phyloP scores from a whole-genome alignment of 1,284 basidiomycete species.

The Apiotrichum porosum region DNA sequence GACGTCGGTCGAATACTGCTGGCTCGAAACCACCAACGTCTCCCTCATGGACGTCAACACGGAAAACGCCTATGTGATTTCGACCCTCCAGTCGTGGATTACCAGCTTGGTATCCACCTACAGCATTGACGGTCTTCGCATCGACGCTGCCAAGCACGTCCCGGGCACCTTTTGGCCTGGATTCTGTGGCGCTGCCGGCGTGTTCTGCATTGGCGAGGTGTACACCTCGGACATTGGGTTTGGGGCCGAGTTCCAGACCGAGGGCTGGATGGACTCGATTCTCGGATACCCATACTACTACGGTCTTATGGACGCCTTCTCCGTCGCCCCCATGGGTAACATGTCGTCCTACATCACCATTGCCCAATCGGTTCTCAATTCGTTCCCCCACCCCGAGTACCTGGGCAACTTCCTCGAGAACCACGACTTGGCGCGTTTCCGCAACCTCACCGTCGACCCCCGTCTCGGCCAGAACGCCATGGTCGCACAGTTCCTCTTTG shows the following conservation, averaged over 20 bases:
- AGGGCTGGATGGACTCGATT: conserved; percentile 44
- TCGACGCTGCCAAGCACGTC: conserved; percentile 68
- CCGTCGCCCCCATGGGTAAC: conserved; percentile 55
- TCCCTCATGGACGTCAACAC: conserved; percentile 70
- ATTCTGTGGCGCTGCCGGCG: conserved; percentile 64
- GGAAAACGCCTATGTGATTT: conserved; percentile 57
- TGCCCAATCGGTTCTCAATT: conserved; percentile 57
- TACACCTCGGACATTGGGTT: conserved; percentile 55
- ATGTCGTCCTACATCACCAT: conserved; percentile 57
- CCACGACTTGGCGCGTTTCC: conserved; percentile 72
- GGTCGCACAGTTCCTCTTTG: conserved; percentile 62
- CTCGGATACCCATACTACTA: conserved; percentile 63
- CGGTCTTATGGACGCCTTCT: conserved; percentile 60
- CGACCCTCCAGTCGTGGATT: conserved; percentile 61
- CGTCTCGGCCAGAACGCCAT: conserved; percentile 57
- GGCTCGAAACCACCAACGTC: conserved; percentile 65
- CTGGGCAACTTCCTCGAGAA: conserved; percentile 81
- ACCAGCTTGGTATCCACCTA: conserved; percentile 59
- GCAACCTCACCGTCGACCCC: conserved; percentile 52
- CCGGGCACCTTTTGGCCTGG: conserved; percentile 40
- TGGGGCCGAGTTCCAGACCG: conserved; percentile 35
- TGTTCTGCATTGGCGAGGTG: conserved; percentile 81
- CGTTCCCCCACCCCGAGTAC: conserved; percentile 50
- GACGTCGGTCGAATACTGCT: conserved; percentile 65
- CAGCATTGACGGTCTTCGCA: conserved; percentile 60